Conservation (phyloP, 192 early-diverging fungal genomes). For the Physocladia obscura region DNA sequence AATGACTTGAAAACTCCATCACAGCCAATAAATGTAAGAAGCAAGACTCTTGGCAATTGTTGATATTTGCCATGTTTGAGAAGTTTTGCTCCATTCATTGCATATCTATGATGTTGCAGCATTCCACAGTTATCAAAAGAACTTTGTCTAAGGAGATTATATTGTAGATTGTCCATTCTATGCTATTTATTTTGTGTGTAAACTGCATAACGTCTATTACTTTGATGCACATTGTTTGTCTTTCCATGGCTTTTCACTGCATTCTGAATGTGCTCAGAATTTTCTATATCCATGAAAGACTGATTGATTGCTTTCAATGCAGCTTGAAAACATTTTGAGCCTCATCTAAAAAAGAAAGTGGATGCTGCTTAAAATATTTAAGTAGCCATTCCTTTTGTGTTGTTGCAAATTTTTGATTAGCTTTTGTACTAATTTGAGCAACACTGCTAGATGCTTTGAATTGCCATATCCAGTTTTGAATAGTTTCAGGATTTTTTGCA, state of each 20-base stretch:
- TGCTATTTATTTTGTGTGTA: not conserved
- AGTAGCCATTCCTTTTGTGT: not conserved
- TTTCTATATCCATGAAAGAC: not conserved
- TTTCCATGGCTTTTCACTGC: not conserved
- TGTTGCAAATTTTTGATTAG: not conserved
- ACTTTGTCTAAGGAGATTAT: constrained; percentile 20
- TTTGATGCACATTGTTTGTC: constrained; percentile 16
- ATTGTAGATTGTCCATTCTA: constrained; percentile 11
- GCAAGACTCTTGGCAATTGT: constrained; percentile 2
- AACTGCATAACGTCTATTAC: constrained; percentile 1
- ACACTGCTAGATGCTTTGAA: not conserved
- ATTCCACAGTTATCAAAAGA: not conserved
- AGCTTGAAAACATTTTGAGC: not conserved
- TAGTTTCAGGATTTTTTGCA: not conserved
- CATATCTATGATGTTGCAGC: constrained; percentile 4
- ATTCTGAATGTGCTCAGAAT: not conserved
- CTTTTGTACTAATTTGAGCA: not conserved
- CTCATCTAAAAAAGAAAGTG: not conserved
- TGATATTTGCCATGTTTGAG: constrained; percentile 5
- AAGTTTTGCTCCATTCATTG: constrained; percentile 12
- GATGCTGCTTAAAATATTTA: not conserved
- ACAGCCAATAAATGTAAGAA: constrained; percentile 3
- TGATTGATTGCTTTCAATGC: not conserved
- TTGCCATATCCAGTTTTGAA: not conserved
- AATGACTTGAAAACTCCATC: not conserved